These are phyloP conservation scores for Phytophthora citricola DNA, from an alignment of 352 stramenopile species.

Conservation along the genomic window DNA sequence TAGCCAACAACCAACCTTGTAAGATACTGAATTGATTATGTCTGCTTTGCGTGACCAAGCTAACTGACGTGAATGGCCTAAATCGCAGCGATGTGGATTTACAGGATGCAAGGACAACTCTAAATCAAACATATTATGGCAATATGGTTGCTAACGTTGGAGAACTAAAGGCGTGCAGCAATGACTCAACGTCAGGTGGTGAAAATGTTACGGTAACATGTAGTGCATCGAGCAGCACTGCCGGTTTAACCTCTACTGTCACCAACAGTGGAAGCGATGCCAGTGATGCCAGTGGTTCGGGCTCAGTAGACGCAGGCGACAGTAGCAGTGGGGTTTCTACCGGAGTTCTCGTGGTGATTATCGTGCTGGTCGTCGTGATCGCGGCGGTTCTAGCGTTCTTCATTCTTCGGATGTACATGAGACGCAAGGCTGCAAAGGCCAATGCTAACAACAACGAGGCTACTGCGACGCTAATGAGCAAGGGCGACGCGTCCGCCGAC, in stretches of 20 bases:
- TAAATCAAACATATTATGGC: too few species aligned
- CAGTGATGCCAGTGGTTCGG: neutral
- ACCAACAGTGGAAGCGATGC: neutral
- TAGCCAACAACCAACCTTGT: neutral
- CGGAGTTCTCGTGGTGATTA: slow-evolving; percentile 56
- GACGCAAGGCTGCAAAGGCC: slow-evolving; percentile 23
- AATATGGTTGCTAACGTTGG: too few species aligned
- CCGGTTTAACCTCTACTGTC: neutral
- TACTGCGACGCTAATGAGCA: slow-evolving; percentile 55
- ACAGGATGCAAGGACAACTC: too few species aligned
- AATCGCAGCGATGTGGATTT: too few species aligned
- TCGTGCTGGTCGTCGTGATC: slow-evolving; percentile 52
- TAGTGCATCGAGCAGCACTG: neutral
- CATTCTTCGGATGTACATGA: slow-evolving; percentile 46
- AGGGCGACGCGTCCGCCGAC: slow-evolving; percentile 43
- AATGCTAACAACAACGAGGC: slow-evolving; percentile 41
- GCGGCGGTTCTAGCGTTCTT: slow-evolving; percentile 46
- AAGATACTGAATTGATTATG: neutral
- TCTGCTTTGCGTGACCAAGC: neutral
- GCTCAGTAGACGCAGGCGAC: neutral
- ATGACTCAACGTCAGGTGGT: neutral
- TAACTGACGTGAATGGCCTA: too few species aligned
- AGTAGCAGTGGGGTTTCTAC: slow-evolving; percentile 36
- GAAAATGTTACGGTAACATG: too few species aligned
- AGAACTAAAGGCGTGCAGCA: too few species aligned